Evolutionary conservation across 225 moss, liverwort and hornwort species (phyloP).

Genomic region (Climacium dendroides): DNA sequence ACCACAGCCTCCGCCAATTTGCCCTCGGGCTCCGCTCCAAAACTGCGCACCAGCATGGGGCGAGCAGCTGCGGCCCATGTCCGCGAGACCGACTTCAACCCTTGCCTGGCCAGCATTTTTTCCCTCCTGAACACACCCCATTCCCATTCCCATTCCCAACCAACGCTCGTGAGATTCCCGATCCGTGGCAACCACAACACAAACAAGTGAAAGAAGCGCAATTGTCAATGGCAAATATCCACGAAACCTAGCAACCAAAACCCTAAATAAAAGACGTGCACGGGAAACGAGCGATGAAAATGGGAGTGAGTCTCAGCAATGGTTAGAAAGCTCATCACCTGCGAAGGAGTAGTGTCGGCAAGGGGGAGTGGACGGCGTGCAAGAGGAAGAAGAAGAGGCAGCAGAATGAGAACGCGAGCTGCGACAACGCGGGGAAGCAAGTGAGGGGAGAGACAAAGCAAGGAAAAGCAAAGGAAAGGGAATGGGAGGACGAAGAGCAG

Average conservation of each 20-base stretch:
- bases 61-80: conserved; percentile 23
- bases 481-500: background rate
- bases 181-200: background rate
- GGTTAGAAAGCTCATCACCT: background rate
- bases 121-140: background rate
- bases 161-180: background rate
- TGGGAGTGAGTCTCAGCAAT: background rate
- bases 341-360: background rate
- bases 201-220: background rate
- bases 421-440: background rate
- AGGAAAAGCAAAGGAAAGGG: background rate
- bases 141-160: background rate
- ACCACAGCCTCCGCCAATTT: conserved; percentile 2
- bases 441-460: background rate
- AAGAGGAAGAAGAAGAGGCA: background rate
- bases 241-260: background rate
- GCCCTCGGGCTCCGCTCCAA: conserved; percentile 7
- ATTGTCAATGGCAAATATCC: background rate
- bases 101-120: conserved; percentile 25
- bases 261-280: background rate
- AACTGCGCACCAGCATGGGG: conserved; percentile 8
- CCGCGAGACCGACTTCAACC: conserved; percentile 19
- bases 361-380: background rate
- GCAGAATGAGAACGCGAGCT: background rate
- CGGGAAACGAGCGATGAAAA: background rate